Conservation (phyloP, 352 stramenopile species). For the Phytophthora pluvialis region DNA sequence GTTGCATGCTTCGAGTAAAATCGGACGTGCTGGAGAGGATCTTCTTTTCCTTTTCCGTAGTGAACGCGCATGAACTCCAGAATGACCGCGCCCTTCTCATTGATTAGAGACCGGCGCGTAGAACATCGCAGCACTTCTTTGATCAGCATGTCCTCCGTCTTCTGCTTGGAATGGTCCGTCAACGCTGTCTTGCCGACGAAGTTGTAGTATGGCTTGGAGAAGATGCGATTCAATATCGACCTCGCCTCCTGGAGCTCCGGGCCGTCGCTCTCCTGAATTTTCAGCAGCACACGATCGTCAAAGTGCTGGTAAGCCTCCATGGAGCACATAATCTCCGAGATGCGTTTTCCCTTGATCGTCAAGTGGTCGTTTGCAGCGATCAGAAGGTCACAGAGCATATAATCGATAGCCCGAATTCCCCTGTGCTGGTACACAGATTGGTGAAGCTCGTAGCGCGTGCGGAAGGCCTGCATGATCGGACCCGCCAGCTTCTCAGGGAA, state of each 20-base stretch:
- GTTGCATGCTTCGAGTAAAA: slow-evolving; percentile 84
- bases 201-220: slow-evolving; percentile 77
- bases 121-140: slow-evolving; percentile 69
- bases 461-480: slow-evolving; percentile 90
- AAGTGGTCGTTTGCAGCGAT: slow-evolving; percentile 69
- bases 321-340: slow-evolving; percentile 69
- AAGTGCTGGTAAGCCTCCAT: slow-evolving; percentile 86
- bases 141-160: slow-evolving; percentile 57
- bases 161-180: slow-evolving; percentile 49
- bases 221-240: slow-evolving; percentile 65
- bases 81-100: slow-evolving; percentile 69
- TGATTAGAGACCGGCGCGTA: slow-evolving; percentile 29
- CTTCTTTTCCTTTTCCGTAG: slow-evolving; percentile 78
- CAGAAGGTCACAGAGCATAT: slow-evolving; percentile 89
- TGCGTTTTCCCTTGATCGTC: slow-evolving; percentile 61
- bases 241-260: slow-evolving; percentile 53
- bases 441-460: slow-evolving; percentile 87
- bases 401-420: slow-evolving; percentile 81
- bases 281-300: slow-evolving; percentile 78
- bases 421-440: slow-evolving; percentile 91
- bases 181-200: slow-evolving; percentile 73
- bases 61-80: slow-evolving; percentile 83
- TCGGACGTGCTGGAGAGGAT: slow-evolving; percentile 73
- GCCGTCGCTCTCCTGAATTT: slow-evolving; percentile 77
- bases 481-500: slow-evolving; percentile 89